These are phyloP conservation scores for Epichloe typhina DNA, from an alignment of 2,329 filamentous ascomycete species.

Conservation along the genomic window DNA sequence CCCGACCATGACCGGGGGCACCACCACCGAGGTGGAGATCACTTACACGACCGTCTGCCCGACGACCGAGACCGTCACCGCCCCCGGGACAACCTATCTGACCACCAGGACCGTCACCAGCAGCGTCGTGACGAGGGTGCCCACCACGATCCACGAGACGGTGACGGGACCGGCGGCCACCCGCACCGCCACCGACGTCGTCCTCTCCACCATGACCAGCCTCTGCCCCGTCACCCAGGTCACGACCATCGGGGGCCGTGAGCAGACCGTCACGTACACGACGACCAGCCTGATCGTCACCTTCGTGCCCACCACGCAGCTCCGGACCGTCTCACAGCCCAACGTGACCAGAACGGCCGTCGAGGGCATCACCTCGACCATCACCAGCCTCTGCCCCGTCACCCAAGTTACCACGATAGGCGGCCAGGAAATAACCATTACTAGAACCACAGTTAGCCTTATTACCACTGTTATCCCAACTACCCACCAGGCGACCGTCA, in stretches of 20 bases:
- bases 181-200: conserved; percentile 16
- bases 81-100: conserved; percentile 18
- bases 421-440: conserved; percentile 9
- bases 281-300: conserved; percentile 13
- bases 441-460: conserved; percentile 13
- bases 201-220: conserved; percentile 27
- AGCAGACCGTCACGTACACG: conserved; percentile 10
- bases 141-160: conserved; percentile 18
- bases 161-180: conserved; percentile 18
- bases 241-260: conserved; percentile 7
- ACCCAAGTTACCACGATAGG: conserved; percentile 20
- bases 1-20: conserved; percentile 18
- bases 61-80: conserved; percentile 22
- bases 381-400: conserved; percentile 30
- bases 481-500: conserved; percentile 9
- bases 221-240: conserved; percentile 26
- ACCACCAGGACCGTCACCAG: conserved; percentile 14
- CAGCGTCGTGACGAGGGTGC: conserved; percentile 16
- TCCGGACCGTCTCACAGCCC: conserved; percentile 19
- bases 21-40: conserved; percentile 20
- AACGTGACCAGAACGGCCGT: conserved; percentile 16
- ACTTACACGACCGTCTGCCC: conserved; percentile 27
- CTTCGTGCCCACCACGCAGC: conserved; percentile 16
- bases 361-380: conserved; percentile 24
- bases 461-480: conserved; percentile 16